Evolutionary conservation across 1,284 basidiomycete genomes (phyloP), one percentile per base, ranked within the genome.

Genomic region (Mycosarcoma maydis): DNA sequence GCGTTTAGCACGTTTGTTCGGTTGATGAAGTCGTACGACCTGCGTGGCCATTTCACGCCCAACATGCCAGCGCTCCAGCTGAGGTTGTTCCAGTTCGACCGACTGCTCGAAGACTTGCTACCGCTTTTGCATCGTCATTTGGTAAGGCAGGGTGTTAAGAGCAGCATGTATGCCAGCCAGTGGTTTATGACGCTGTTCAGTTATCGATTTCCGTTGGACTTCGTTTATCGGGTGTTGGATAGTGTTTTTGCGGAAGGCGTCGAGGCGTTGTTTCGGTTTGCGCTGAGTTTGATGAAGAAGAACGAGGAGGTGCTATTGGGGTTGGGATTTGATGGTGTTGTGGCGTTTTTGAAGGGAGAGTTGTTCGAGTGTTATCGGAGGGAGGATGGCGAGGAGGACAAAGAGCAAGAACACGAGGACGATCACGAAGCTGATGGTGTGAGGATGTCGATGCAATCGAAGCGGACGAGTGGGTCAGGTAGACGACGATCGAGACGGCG

Each of bases 31-130:
- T 90, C 92, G 4, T 98, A 98, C 82, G 94, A 95, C 80, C 85
- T 98, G 3, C 88, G 95, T 43, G 93, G 94, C 0, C 95, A 98
- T 83, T 98, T 94, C 83, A 86, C 96, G 14, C 94, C 95, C 6
- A 94, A 98, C 76, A 98, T 98, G 95, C 95, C 95, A 0, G 94
- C 93, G 58, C 83, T 98, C 4, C 96, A 98, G 81, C 84, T 95
- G 38, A 90, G 95, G 16, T 85, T 98, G 55, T 89, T 86, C 75
- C 84, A 92, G 87, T 98, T 98, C 82, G 96, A 98, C 81, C 90
- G 95, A 17, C 84, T 98, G 41, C 84, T 97, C 23, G 95, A 98
- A 82, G 95, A 98, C 66, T 82, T 94, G 6, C 84, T 97, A 2
- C 95, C 95, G 4, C 89, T 95, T 8, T 84, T 98, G 7, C 90